Conservation (phyloP, 176 grass and related monocot species). For the Urochloa ruziziensis region DNA sequence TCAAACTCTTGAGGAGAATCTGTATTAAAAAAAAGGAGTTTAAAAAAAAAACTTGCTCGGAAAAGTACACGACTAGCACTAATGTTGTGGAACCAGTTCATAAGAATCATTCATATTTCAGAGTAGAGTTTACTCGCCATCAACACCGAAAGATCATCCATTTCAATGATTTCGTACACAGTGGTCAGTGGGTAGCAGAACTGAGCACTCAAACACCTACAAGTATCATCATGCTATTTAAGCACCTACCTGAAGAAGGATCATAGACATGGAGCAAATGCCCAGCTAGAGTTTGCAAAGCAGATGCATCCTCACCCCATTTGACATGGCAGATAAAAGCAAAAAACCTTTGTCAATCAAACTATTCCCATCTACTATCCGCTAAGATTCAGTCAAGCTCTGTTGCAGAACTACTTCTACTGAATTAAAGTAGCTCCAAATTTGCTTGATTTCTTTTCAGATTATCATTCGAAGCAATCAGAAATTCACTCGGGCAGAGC, state of each 20-base stretch:
- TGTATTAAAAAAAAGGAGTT: neutral
- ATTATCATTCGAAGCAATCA: too few species aligned
- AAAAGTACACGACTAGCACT: neutral
- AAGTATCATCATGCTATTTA: slow-evolving; percentile 2
- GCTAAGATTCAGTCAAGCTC: neutral
- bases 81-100: neutral
- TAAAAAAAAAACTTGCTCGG: neutral
- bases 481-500: too few species aligned
- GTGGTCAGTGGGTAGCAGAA: neutral
- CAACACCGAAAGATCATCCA: neutral
- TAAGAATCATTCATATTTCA: neutral
- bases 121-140: neutral
- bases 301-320: neutral
- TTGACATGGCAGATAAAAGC: neutral
- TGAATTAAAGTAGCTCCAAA: neutral
- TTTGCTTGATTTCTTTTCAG: neutral
- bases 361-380: neutral
- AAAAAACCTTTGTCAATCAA: neutral
- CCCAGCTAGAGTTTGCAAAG: neutral
- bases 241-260: slow-evolving; percentile 18
- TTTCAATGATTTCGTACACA: neutral
- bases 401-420: neutral
- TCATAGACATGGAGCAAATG: neutral
- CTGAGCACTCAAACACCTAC: neutral
- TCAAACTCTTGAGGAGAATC: neutral